Evolutionary conservation across 805 yeast species (phyloP).

Genomic region (Debaryomyces hansenii): DNA sequence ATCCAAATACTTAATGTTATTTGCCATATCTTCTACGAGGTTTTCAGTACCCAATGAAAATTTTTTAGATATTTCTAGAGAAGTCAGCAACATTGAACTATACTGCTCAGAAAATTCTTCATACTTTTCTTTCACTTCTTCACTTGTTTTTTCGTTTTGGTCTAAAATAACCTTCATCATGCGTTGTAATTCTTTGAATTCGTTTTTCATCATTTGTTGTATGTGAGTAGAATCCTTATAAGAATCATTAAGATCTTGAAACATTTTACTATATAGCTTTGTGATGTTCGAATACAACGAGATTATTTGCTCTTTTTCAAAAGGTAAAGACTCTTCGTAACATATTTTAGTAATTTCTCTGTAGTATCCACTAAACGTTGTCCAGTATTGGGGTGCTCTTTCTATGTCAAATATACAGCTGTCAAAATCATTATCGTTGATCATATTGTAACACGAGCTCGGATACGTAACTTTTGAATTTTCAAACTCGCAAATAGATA

Average conservation of each 20-base stretch:
- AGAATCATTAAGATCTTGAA: slow-evolving; percentile 7
- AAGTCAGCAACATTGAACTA: neutral
- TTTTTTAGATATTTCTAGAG: slow-evolving; percentile 2
- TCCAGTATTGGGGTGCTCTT: slow-evolving; percentile 63
- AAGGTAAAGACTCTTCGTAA: slow-evolving; percentile 50
- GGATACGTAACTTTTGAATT: slow-evolving; percentile 43
- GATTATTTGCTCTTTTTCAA: slow-evolving; percentile 51
- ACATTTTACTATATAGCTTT: slow-evolving; percentile 10
- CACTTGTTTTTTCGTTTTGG: slow-evolving; percentile 3
- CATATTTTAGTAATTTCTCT: slow-evolving; percentile 55
- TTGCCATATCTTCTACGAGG: slow-evolving; percentile 1
- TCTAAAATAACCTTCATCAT: slow-evolving; percentile 2
- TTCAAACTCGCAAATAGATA: slow-evolving; percentile 57
- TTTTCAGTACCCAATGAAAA: slow-evolving; percentile 1
- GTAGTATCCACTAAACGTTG: slow-evolving; percentile 67
- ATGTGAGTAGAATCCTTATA: slow-evolving; percentile 2
- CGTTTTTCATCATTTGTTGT: slow-evolving; percentile 1
- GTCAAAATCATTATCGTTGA: slow-evolving; percentile 14
- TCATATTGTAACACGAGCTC: slow-evolving; percentile 20
- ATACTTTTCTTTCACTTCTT: slow-evolving; percentile 7
- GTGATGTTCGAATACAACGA: slow-evolving; percentile 50
- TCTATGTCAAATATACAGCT: slow-evolving; percentile 45
- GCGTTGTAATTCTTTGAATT: slow-evolving; percentile 4
- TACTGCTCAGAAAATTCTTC: slow-evolving; percentile 6
- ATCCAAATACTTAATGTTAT: neutral